Evolutionary conservation across 352 stramenopile genomes (phyloP), one percentile per base, ranked within the genome.

Genomic region (Thalassiosira mediterranea): DNA sequence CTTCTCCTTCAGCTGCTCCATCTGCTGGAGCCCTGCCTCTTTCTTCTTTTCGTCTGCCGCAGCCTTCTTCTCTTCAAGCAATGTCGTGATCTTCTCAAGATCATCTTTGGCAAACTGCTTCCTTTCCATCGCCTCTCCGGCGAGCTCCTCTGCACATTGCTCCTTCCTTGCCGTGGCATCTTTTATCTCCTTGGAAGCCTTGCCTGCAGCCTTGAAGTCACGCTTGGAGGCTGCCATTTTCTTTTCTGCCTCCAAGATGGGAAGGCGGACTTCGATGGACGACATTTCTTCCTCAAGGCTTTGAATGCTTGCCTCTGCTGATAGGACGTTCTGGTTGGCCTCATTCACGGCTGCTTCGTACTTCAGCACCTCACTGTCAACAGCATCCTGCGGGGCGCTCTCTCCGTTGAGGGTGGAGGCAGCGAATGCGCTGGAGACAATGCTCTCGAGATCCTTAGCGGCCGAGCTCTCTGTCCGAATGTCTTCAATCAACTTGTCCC

Each of bases 101-200:
- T 81, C 68, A 10, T 74, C 52, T 60, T 88, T 72, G 0, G 87
- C 83, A n/a, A 58, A 17, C 11, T 72, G 26, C 44, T 85, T 82
- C 21, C 74, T 59, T 23, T 77, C 63, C 28, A 58, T 38, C 52
- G 84, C 83, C 48, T 89, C 76, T 7, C 72, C 84, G 17, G 54
- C 47, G 17, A 91, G 44, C 26, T 91, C 75, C 51, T 75, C 70
- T 54, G 88, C 34, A 46, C 68, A 87, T 42, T 89, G 54, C 44
- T 88, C 71, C 15, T 89, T 77, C 40, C 81, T 73, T 46, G 71
- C 60, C 13, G 72, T 62, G 13, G 79, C 76, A 61, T 91, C 85
- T 38, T 94, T 94, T 15, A 91, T 91, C 60, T 92, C 86, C 51
- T 92, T 94, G 3, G 80, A 91, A 10, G 76, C 83, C 47, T 90